Base-by-base conservation (phyloP, 306 rosid species). In the Delonix regia region DNA sequence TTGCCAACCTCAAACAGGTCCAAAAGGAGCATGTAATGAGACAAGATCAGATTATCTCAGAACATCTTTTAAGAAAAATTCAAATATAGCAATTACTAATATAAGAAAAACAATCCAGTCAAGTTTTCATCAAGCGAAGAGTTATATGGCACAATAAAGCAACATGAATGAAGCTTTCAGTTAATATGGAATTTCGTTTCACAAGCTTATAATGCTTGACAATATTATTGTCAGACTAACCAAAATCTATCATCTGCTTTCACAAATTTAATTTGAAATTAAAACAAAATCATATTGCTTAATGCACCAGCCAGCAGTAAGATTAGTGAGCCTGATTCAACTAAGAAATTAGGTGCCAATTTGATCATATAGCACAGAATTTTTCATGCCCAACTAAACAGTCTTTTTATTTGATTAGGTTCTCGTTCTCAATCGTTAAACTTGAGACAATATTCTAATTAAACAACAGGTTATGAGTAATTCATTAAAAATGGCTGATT, bases 81-180 rank as follows among this genome's bases (percentile, higher is more conserved):
- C 57, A 56, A 42, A 6, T 6, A 78, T 13, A 33, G 53, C 65
- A 72, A 12, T 64, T 7, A 78, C 19, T 25, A 19, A 55, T 1
- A 61, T 28, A 22, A 9, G 19, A 28, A 24, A 67, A 57, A 48
- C 13, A 52, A 30, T 75, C 66, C 63, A 39, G 24, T 48, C 53
- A 74, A 57, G 57, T 0, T 48, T 15, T 21, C 21, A 14, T 33
- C 27, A 64, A 52, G 66, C 30, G 41, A 64, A 64, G 57, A 34
- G 28, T 55, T 33, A 47, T 25, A 74, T 24, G 4, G 39, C 12
- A 39, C 30, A 45, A 51, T 39, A 30, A 33, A 74, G 56, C 21
- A 48, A 48, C 7, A 71, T 78, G 60, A 53, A 44, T 68, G 21
- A 39, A 65, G 14, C 55, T 57, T 78, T 9, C 38, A 38, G 33